Conservation (phyloP, 345 rosid genomes). For the Populus nigra region DNA sequence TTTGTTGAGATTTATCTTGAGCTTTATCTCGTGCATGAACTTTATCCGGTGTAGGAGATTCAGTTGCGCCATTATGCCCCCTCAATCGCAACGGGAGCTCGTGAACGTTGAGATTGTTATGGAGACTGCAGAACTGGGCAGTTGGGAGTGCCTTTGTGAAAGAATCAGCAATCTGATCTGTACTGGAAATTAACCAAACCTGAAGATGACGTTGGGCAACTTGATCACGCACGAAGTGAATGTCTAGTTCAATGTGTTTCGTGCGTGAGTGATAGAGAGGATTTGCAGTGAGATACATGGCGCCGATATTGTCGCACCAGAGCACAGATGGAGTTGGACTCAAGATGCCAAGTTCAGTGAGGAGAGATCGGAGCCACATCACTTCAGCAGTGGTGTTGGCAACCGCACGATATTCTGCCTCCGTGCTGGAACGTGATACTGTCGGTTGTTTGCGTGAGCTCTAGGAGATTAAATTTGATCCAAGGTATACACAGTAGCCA, state of each 20-base stretch:
- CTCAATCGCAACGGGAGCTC: too few species aligned
- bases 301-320: not conserved
- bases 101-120: too few species aligned
- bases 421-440: not conserved
- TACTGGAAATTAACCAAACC: not conserved
- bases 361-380: not conserved
- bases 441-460: not conserved
- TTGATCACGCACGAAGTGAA: not conserved
- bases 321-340: not conserved
- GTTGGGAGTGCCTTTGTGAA: not conserved
- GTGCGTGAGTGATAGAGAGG: not conserved
- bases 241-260: not conserved
- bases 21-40: too few species aligned
- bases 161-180: not conserved
- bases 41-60: too few species aligned
- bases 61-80: too few species aligned
- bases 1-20: too few species aligned
- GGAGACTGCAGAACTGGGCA: not conserved
- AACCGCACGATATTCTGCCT: not conserved
- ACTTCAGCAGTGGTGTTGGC: not conserved
- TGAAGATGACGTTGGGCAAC: not conserved
- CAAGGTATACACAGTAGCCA: not conserved
- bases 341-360: not conserved
- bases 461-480: not conserved
- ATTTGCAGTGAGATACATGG: not conserved